Evolutionary conservation across 352 stramenopile genomes (phyloP).

Genomic region (Phytophthora vignae): DNA sequence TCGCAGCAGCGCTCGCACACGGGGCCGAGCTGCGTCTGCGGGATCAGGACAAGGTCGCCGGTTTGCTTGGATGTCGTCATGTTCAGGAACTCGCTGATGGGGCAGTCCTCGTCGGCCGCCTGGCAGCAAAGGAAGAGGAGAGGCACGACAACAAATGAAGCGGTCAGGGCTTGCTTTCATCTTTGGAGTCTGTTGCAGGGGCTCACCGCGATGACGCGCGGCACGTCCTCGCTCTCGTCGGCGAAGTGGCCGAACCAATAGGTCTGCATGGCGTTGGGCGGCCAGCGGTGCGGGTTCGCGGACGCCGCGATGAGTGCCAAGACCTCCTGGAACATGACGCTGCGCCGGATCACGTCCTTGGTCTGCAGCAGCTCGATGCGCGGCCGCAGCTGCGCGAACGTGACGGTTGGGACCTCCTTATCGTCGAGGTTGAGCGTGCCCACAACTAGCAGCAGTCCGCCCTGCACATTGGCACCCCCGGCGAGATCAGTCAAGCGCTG

Average conservation of each 20-base stretch:
- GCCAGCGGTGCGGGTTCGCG: conserved; percentile 73
- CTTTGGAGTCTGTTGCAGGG: no score
- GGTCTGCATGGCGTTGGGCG: conserved; percentile 66
- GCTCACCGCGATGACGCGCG: conserved; percentile 39
- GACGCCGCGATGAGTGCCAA: conserved; percentile 65
- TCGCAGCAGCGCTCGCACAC: conserved; percentile 76
- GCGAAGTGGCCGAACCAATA: conserved; percentile 82
- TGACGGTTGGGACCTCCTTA: conserved; percentile 57
- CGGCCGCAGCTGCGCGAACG: conserved; percentile 67
- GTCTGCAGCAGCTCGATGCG: conserved; percentile 74
- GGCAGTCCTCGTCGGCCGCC: conserved; percentile 52
- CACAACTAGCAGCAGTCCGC: conserved; percentile 65
- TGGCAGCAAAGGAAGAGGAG: conserved; percentile 9
- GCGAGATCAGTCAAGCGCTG: neutral
- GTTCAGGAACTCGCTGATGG: conserved; percentile 66
- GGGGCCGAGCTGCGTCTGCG: conserved; percentile 79
- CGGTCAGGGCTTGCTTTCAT: no score
- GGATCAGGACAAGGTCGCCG: conserved; percentile 76
- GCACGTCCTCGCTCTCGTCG: conserved; percentile 48
- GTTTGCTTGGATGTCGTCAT: conserved; percentile 78
- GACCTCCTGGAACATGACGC: conserved; percentile 81
- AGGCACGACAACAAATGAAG: neutral
- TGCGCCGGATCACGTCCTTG: conserved; percentile 74
- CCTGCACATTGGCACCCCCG: conserved; percentile 30
- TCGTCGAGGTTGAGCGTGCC: conserved; percentile 74